Conservation (phyloP, 805 yeast species). For the Candida chilensis region DNA sequence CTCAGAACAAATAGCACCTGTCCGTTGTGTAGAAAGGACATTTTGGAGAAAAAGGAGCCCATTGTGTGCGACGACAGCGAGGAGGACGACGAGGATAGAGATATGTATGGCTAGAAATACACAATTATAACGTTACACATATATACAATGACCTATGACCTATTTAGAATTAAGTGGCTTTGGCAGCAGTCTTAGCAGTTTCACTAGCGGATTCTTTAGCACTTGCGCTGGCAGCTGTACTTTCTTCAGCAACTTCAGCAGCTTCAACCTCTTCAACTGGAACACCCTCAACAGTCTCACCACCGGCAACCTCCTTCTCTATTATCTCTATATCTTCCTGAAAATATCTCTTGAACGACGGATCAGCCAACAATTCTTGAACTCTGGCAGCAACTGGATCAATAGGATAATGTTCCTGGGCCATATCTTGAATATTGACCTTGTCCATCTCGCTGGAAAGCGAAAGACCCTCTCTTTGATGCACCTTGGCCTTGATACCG, state of each 20-base stretch:
- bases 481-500: conserved; percentile 69
- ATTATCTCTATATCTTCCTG: conserved; percentile 6
- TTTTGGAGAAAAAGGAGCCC: conserved; percentile 36
- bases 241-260: too few species aligned
- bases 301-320: too few species aligned
- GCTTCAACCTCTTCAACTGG: too few species aligned
- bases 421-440: conserved; percentile 10
- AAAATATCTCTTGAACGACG: conserved; percentile 54
- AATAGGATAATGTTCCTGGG: conserved; percentile 7
- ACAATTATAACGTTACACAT: neutral
- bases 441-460: conserved; percentile 26
- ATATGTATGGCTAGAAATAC: conserved; percentile 55
- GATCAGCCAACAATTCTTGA: conserved; percentile 59
- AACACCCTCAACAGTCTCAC: too few species aligned
- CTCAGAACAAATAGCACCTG: conserved; percentile 64
- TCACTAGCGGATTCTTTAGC: too few species aligned
- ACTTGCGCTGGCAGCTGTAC: too few species aligned
- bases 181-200: too few species aligned
- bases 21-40: conserved; percentile 78
- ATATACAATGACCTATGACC: too few species aligned
- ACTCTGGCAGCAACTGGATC: conserved; percentile 59
- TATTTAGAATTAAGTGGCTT: too few species aligned
- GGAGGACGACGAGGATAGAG: conserved; percentile 66
- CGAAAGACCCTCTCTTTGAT: conserved; percentile 39
- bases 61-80: conserved; percentile 40